These are phyloP conservation scores for Lachancea quebecensis DNA, from an alignment of 805 yeast genomes.

Conservation along the genomic window DNA sequence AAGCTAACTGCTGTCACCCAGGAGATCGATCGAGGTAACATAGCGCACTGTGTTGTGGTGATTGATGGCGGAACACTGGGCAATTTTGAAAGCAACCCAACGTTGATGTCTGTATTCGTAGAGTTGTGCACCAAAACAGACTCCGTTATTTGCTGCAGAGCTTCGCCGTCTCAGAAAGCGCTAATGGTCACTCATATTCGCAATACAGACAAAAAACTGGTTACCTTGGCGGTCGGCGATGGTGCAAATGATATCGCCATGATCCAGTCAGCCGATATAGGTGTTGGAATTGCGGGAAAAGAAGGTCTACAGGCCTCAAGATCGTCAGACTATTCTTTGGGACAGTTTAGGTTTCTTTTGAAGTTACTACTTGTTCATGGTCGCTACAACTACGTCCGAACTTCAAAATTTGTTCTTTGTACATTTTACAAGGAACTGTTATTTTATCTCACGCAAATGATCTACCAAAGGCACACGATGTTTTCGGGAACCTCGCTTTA, in stretches of 20 bases:
- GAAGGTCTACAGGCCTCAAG: conserved; percentile 97
- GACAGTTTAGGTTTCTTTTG: conserved; percentile 79
- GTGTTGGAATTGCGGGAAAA: conserved; percentile 94
- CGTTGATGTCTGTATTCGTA: conserved; percentile 66
- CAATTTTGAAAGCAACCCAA: conserved; percentile 63
- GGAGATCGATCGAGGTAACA: conserved; percentile 62
- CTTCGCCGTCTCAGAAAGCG: conserved; percentile 96
- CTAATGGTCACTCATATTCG: conserved; percentile 79
- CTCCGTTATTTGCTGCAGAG: conserved; percentile 91
- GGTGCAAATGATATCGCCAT: conserved; percentile 99
- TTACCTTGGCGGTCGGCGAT: conserved; percentile 94
- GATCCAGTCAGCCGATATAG: conserved; percentile 98
- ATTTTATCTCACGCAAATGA: conserved; percentile 81
- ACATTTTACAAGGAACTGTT: conserved; percentile 92
- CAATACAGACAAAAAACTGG: conserved; percentile 54
- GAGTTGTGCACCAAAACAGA: conserved; percentile 83
- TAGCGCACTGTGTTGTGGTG: conserved; percentile 93
- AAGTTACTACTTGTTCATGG: conserved; percentile 91
- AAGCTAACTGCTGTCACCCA: conserved; percentile 68
- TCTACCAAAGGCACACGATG: conserved; percentile 78
- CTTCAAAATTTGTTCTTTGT: conserved; percentile 83
- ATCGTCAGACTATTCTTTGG: conserved; percentile 89
- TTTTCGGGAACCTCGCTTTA: conserved; percentile 91
- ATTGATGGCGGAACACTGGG: conserved; percentile 87
- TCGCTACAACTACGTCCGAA: conserved; percentile 86